These are phyloP conservation scores for Pseudozyma thailandica DNA, from an alignment of 1,284 basidiomycete species.

Conservation along the genomic window DNA sequence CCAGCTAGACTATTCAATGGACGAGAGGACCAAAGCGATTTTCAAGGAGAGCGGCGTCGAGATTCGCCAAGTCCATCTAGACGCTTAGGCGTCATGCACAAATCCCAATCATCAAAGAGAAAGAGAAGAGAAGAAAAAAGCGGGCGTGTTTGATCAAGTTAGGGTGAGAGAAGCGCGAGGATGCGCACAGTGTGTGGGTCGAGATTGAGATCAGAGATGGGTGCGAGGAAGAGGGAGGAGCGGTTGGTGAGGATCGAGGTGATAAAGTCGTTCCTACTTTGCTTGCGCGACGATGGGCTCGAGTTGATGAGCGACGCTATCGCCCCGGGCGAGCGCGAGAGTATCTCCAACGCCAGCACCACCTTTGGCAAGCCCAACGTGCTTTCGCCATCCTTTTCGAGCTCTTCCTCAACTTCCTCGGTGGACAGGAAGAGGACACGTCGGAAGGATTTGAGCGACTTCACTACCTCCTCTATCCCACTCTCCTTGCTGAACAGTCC, in stretches of 20 bases:
- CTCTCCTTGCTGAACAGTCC: neutral
- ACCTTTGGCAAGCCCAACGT: neutral
- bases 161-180: too few relatives aligned
- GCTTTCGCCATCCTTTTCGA: too few relatives aligned
- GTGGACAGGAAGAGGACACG: slow-evolving; percentile 14
- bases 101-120: neutral
- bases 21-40: slow-evolving; percentile 69
- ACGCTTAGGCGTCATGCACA: slow-evolving; percentile 4
- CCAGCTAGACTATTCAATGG: slow-evolving; percentile 83
- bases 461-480: neutral
- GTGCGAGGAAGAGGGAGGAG: too few relatives aligned
- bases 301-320: slow-evolving; percentile 5
- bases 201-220: too few relatives aligned
- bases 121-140: too few relatives aligned
- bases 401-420: slow-evolving; percentile 12
- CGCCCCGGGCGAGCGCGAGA: slow-evolving; percentile 5
- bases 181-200: too few relatives aligned
- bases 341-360: slow-evolving; percentile 14
- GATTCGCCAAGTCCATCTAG: slow-evolving; percentile 61
- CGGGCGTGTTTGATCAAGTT: too few relatives aligned
- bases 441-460: slow-evolving; percentile 16
- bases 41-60: slow-evolving; percentile 69
- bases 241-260: neutral
- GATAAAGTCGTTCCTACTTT: too few relatives aligned
- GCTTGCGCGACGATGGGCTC: neutral